Evolutionary conservation across 176 grass and related monocot species (phyloP), one percentile per base, ranked within the genome.

Genomic region (Oryza glaberrima): DNA sequence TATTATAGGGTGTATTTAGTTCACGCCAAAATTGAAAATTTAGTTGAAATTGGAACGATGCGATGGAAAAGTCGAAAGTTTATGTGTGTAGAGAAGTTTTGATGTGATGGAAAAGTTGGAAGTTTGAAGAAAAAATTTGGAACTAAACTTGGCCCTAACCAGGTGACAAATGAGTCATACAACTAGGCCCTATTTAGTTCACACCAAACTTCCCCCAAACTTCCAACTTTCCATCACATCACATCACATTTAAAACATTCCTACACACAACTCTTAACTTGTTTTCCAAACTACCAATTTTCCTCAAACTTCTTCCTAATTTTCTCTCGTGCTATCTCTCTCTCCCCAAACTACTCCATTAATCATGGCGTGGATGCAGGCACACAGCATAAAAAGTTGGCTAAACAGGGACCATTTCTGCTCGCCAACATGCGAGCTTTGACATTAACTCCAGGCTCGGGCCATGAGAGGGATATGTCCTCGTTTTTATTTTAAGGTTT

Each of bases 261-360:
- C 28, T 30, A 30, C 1, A 30, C 28, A 30, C 0, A 30, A 30
- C 28, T 30, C 28, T 2, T 0, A 30, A 26, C 26, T 30, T 30
- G 1, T 30, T 30, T 30, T 30, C 0, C 28, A 30, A 30, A 30
- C 28, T 30, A 30, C 1, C 1, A 30, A 30, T 1, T 30, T 30
- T 30, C 1, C 1, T 0, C 1, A 30, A 30, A 30, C 2, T 30
- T 30, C 1, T 30, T 2, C 0, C 28, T 0, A 30, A 30, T 30
- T 30, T 2, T 63, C 58, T 23, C 20, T 63, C 58, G 20, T 7
- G 16, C 17, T 22, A 19, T 47, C 13, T 46, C 56, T 46, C 13
- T 46, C 49, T 11, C 11, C 45, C 52, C 14, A 11, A 38, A 40
- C 16, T 69, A 40, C 10, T 68, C 16, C 63, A 25, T 11, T 11